These are phyloP conservation scores for Alternaria infectoria DNA, from an alignment of 2,329 filamentous ascomycete genomes.

Conservation along the genomic window DNA sequence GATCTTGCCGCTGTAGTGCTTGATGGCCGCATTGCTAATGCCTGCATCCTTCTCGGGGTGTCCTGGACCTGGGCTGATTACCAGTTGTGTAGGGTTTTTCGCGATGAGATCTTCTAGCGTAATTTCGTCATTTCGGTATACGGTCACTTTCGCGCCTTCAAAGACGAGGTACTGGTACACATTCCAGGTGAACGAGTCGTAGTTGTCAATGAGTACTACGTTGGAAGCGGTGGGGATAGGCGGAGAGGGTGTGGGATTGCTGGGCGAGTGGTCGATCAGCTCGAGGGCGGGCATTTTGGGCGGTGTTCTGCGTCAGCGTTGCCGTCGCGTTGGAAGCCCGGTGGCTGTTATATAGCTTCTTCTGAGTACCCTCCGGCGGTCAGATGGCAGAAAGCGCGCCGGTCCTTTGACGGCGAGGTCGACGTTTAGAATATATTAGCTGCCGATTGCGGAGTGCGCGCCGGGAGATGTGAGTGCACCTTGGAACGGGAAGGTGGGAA, in stretches of 20 bases:
- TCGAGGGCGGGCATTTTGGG: constrained; percentile 53
- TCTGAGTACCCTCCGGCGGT: neutral
- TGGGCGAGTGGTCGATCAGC: constrained; percentile 82
- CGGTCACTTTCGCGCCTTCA: constrained; percentile 90
- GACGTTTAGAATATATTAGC: neutral
- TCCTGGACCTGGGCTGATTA: constrained; percentile 92
- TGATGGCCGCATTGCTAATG: constrained; percentile 89
- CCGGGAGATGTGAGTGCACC: neutral
- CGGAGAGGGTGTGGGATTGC: constrained; percentile 76
- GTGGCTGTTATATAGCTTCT: neutral
- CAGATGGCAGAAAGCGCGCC: neutral
- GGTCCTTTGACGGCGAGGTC: constrained; percentile 2
- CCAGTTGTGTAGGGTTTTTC: constrained; percentile 88
- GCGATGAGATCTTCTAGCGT: constrained; percentile 81
- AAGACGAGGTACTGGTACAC: constrained; percentile 97
- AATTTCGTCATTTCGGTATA: constrained; percentile 92
- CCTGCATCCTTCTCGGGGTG: constrained; percentile 92
- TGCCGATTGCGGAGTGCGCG: neutral
- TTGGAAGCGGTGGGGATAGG: constrained; percentile 83
- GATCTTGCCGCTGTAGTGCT: constrained; percentile 91
- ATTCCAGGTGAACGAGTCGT: constrained; percentile 99
- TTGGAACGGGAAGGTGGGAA: neutral
- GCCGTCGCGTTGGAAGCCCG: neutral
- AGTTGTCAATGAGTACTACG: constrained; percentile 96
- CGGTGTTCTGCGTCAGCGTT: neutral